phyloP scores from a whole-genome alignment of 192 early-diverging fungal species.

The Chytriomyces sp. region DNA sequence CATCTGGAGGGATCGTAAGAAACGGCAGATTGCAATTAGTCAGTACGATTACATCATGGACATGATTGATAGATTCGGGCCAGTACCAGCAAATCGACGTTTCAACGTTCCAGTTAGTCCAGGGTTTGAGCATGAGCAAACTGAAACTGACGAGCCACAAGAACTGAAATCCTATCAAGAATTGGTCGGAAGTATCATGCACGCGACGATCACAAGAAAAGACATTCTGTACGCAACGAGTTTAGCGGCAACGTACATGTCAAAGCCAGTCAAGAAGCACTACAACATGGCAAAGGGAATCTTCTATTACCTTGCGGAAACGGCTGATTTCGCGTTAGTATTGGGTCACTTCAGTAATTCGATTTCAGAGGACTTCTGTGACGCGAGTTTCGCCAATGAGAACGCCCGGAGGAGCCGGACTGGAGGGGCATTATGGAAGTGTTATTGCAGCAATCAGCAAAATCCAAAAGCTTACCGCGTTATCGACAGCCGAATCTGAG shows the following conservation, averaged over 20 bases:
- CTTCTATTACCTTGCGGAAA: not conserved
- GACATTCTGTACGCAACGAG: not conserved
- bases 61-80: not conserved
- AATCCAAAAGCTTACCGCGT: too few species aligned
- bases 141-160: not conserved
- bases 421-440: too few species aligned
- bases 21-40: not conserved
- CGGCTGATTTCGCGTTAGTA: not conserved
- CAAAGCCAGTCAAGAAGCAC: not conserved
- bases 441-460: too few species aligned
- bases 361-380: not conserved
- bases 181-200: not conserved
- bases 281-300: not conserved
- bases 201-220: not conserved
- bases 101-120: not conserved
- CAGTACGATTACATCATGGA: slow-evolving; percentile 1
- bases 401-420: too few species aligned
- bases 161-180: not conserved
- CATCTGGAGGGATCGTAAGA: not conserved
- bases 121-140: not conserved
- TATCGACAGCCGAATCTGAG: too few species aligned
- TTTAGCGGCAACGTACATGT: not conserved
- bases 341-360: not conserved
- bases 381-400: not conserved
- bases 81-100: not conserved